Conservation (phyloP, 441 rosid species). For the Mallotus repandus region DNA sequence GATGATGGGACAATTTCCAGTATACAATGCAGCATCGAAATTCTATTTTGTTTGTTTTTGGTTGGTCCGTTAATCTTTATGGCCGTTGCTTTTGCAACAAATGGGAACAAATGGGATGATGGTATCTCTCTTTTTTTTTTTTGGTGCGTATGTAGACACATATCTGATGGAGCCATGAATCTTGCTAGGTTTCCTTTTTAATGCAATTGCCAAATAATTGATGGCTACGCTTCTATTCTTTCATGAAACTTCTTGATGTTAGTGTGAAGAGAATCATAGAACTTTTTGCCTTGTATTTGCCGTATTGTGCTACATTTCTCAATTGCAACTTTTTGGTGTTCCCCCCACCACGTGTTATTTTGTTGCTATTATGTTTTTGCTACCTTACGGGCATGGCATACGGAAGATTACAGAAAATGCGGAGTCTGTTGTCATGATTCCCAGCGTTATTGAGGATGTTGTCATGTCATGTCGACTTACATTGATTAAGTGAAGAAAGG, state of each 20-base stretch:
- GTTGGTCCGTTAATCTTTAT: slow-evolving; percentile 31
- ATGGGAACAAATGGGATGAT: slow-evolving; percentile 24
- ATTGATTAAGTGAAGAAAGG: too few species aligned
- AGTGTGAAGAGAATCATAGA: slow-evolving; percentile 22
- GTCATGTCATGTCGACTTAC: too few species aligned
- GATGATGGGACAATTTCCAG: slow-evolving; percentile 41
- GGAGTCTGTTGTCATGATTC: neutral
- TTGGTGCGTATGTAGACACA: slow-evolving; percentile 29
- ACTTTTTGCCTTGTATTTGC: slow-evolving; percentile 7
- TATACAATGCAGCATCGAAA: slow-evolving; percentile 33
- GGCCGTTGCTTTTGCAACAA: slow-evolving; percentile 38
- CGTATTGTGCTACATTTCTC: neutral
- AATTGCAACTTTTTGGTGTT: neutral
- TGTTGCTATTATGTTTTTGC: too few species aligned
- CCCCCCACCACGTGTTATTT: neutral
- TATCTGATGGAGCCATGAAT: slow-evolving; percentile 29
- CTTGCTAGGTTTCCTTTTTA: slow-evolving; percentile 28
- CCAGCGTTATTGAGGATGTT: neutral
- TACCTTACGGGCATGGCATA: too few species aligned
- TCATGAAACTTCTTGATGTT: slow-evolving; percentile 27
- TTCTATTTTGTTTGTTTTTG: slow-evolving; percentile 31
- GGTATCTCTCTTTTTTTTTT: slow-evolving; percentile 10
- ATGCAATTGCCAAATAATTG: slow-evolving; percentile 47
- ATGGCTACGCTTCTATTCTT: slow-evolving; percentile 40
- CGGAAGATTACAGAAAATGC: too few species aligned